phyloP scores from a whole-genome alignment of 768 basidiomycete genomes.

The Mycena kentingensis region DNA sequence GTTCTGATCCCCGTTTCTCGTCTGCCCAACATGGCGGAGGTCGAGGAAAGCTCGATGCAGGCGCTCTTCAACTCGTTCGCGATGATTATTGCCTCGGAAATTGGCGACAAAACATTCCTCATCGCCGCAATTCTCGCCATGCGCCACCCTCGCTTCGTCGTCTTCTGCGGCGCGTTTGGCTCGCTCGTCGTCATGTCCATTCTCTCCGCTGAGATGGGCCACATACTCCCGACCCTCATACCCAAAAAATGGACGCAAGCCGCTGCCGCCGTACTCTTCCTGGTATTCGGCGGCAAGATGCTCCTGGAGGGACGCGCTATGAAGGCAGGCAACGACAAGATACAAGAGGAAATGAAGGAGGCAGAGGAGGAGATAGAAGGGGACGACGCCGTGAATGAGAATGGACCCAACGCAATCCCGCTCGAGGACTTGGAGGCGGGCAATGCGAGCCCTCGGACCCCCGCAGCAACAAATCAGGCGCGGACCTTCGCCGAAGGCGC shows the following conservation, averaged over 20 bases:
- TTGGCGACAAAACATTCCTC: constrained; percentile 96
- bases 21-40: constrained; percentile 8
- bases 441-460: constrained; percentile 20
- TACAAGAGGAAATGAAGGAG: constrained; percentile 93
- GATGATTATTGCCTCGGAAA: constrained; percentile 92
- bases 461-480: constrained; percentile 27
- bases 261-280: constrained; percentile 79
- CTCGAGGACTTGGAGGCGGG: constrained; percentile 71
- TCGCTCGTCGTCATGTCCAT: constrained; percentile 93
- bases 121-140: constrained; percentile 85
- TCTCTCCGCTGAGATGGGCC: constrained; percentile 91
- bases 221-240: constrained; percentile 82
- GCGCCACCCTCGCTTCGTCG: constrained; percentile 83
- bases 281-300: constrained; percentile 92
- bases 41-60: constrained; percentile 40
- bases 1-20: neutral
- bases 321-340: constrained; percentile 75
- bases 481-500: constrained; percentile 54
- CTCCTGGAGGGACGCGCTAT: constrained; percentile 81
- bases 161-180: constrained; percentile 87
- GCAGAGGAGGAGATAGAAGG: constrained; percentile 94
- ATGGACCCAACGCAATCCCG: constrained; percentile 48
- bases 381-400: constrained; percentile 58
- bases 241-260: constrained; percentile 69
- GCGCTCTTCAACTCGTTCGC: constrained; percentile 78